Evolutionary conservation across 257 asterid genomes (phyloP).

Genomic region (Rubia yunnanensis): DNA sequence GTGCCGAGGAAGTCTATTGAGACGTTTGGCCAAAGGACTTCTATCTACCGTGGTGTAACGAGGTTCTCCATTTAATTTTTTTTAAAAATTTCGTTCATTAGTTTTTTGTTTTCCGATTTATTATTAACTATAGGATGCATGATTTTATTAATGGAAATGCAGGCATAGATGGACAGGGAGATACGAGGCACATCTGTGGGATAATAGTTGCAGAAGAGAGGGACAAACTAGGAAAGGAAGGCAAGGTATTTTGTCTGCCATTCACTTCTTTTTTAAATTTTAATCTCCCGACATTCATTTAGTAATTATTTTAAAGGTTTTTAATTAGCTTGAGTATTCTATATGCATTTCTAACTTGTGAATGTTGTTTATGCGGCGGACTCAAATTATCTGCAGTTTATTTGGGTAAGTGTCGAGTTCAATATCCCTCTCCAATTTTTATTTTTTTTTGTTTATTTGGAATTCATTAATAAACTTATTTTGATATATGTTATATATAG

Average conservation of each 20-base stretch:
- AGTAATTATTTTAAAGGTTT: too few relatives aligned
- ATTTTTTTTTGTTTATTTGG: too few relatives aligned
- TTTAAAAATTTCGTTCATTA: background rate
- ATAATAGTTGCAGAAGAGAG: constrained; percentile 89
- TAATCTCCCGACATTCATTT: background rate
- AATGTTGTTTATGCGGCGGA: constrained; percentile 16
- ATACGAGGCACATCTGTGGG: constrained; percentile 96
- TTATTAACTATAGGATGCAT: background rate
- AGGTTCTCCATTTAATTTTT: constrained; percentile 12
- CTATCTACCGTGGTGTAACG: constrained; percentile 91
- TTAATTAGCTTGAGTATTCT: background rate
- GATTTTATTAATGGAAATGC: constrained; percentile 5
- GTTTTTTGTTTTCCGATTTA: background rate
- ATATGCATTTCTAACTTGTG: constrained; percentile 21
- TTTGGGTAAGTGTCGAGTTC: constrained; percentile 49
- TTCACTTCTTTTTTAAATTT: background rate
- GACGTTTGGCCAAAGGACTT: constrained; percentile 82
- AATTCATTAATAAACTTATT: too few relatives aligned
- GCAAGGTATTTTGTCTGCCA: constrained; percentile 82
- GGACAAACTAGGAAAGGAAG: constrained; percentile 97
- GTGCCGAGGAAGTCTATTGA: constrained; percentile 62
- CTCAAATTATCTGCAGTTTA: constrained; percentile 49
- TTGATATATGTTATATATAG: constrained; percentile 16
- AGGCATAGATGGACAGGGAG: constrained; percentile 94
- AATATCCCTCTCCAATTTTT: background rate